phyloP scores from a whole-genome alignment of 345 rosid species.

The Lumnitzera littorea region DNA sequence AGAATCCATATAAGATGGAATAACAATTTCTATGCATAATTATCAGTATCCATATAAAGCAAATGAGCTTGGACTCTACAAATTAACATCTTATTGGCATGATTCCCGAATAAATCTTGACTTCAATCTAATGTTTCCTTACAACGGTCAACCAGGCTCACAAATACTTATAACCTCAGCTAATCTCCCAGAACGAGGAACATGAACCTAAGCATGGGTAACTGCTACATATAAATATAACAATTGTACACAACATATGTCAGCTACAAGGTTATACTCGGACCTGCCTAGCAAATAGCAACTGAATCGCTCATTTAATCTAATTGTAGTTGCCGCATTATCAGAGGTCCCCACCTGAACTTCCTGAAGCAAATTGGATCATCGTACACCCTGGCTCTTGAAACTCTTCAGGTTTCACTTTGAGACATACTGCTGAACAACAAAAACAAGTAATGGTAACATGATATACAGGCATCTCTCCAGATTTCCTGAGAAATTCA shows the following conservation, averaged over 20 bases:
- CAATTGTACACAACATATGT: slow-evolving; percentile 21
- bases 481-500: slow-evolving; percentile 8
- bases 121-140: no score
- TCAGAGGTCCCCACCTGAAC: slow-evolving; percentile 20
- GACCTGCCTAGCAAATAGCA: slow-evolving; percentile 4
- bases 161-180: no score
- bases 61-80: no score
- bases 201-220: no score
- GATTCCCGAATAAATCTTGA: no score
- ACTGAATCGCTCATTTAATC: slow-evolving; percentile 22
- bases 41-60: no score
- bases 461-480: slow-evolving; percentile 8
- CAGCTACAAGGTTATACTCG: slow-evolving; percentile 9
- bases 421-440: neutral
- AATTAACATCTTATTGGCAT: no score
- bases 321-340: slow-evolving; percentile 32
- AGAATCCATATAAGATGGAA: no score
- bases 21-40: no score
- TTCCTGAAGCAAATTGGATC: slow-evolving; percentile 3
- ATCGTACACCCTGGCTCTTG: slow-evolving; percentile 7
- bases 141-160: no score
- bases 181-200: no score
- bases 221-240: slow-evolving; percentile 3
- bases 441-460: neutral
- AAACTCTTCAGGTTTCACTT: neutral